A percentile compares a stretch with the other conserved stretches of the same genome.
Evolutionary conservation across 441 rosid species (phyloP).

Genomic region (Erodium chrysanthum): DNA sequence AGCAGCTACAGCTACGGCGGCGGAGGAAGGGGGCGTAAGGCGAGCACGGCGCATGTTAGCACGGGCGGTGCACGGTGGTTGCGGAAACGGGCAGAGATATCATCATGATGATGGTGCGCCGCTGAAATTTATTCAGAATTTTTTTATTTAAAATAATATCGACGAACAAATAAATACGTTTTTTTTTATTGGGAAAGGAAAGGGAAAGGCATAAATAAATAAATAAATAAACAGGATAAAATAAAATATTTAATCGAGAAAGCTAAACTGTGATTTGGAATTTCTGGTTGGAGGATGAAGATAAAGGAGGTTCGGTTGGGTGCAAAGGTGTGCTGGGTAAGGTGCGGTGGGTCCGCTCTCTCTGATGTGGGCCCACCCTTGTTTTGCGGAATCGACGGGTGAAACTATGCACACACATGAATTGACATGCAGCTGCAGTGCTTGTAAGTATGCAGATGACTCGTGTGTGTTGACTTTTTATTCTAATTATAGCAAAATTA

Average conservation of each 20-base stretch:
- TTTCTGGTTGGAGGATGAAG: neutral
- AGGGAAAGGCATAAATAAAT: neutral
- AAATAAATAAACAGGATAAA: too few species aligned
- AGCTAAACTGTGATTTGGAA: neutral
- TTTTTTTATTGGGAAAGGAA: neutral
- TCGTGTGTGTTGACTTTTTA: neutral
- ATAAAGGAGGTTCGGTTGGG: neutral
- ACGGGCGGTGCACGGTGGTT: neutral
- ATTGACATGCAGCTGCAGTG: neutral
- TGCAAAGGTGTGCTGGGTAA: neutral
- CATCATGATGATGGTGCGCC: neutral
- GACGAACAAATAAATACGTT: too few species aligned
- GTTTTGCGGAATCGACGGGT: neutral
- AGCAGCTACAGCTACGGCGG: neutral
- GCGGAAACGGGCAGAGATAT: neutral
- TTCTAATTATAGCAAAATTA: too few species aligned
- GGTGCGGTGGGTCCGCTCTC: neutral
- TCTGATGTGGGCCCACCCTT: neutral
- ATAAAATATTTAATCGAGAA: neutral
- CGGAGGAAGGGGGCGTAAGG: constrained; percentile 1
- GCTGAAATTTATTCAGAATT: neutral
- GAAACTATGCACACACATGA: neutral
- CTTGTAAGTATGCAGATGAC: neutral
- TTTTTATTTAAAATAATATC: too few species aligned
- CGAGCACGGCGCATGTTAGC: constrained; percentile 13